Evolutionary conservation across 2,329 filamentous ascomycete genomes (phyloP).

Genomic region (Amylocarpus encephaloides): DNA sequence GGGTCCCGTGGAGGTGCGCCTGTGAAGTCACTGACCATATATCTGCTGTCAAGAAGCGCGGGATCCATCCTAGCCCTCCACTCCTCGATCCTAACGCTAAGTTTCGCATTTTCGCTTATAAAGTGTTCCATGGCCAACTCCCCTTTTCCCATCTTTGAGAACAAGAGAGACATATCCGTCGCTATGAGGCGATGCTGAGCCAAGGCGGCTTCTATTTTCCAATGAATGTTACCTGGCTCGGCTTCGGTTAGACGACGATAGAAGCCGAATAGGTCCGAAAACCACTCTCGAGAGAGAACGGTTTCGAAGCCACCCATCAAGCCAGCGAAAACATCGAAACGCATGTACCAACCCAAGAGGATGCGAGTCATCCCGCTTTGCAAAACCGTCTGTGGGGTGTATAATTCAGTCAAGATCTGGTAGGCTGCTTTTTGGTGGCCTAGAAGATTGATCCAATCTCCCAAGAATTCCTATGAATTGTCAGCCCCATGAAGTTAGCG

Average conservation of each 20-base stretch:
- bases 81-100: slow-evolving; percentile 42
- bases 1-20: slow-evolving; percentile 45
- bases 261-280: slow-evolving; percentile 44
- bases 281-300: slow-evolving; percentile 73
- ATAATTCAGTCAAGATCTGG: slow-evolving; percentile 70
- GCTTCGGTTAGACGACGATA: slow-evolving; percentile 52
- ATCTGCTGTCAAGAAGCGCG: slow-evolving; percentile 52
- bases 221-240: slow-evolving; percentile 56
- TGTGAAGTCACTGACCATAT: slow-evolving; percentile 58
- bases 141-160: slow-evolving; percentile 59
- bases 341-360: slow-evolving; percentile 80
- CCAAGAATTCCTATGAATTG: slow-evolving; percentile 70
- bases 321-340: slow-evolving; percentile 80
- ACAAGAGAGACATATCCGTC: slow-evolving; percentile 73
- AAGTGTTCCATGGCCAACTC: slow-evolving; percentile 62
- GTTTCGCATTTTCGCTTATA: slow-evolving; percentile 49
- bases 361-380: slow-evolving; percentile 64
- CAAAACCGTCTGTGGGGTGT: slow-evolving; percentile 69
- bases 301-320: slow-evolving; percentile 76
- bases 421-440: slow-evolving; percentile 88
- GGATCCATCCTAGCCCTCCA: slow-evolving; percentile 55
- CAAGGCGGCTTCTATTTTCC: slow-evolving; percentile 61
- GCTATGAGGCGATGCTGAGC: slow-evolving; percentile 66
- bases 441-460: slow-evolving; percentile 91
- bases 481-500: slow-evolving; percentile 7